phyloP scores from a whole-genome alignment of 2,329 filamentous ascomycete species.

The Pseudogymnoascus sp. region DNA sequence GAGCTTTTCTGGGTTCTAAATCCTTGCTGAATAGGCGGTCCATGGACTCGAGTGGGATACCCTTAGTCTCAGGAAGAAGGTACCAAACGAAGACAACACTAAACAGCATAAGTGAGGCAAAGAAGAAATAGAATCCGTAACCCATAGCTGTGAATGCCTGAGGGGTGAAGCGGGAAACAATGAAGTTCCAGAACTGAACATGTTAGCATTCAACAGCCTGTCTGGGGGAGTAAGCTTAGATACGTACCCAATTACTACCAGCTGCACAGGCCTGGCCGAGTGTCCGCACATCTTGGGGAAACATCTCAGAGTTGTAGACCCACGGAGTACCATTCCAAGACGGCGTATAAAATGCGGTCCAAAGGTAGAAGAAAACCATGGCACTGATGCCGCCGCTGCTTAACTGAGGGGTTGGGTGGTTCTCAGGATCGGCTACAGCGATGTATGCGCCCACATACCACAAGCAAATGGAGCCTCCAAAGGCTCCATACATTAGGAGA shows the following conservation, averaged over 20 bases:
- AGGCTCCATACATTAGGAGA: constrained; percentile 56
- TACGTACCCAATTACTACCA: constrained; percentile 57
- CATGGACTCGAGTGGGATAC: constrained; percentile 55
- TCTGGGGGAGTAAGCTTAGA: neutral
- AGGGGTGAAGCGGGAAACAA: constrained; percentile 58
- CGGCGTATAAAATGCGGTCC: constrained; percentile 63
- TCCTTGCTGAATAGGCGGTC: constrained; percentile 47
- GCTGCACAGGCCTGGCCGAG: constrained; percentile 65
- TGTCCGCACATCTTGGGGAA: constrained; percentile 58
- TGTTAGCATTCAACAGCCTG: neutral
- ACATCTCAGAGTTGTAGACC: constrained; percentile 70
- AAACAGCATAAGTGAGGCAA: constrained; percentile 52
- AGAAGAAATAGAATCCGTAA: constrained; percentile 64
- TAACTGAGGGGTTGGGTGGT: constrained; percentile 29
- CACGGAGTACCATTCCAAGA: constrained; percentile 67
- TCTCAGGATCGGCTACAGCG: constrained; percentile 37
- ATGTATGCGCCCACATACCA: constrained; percentile 57
- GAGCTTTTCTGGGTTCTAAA: constrained; percentile 20
- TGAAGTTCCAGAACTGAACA: constrained; percentile 46
- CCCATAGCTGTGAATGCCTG: constrained; percentile 52
- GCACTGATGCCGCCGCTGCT: constrained; percentile 47
- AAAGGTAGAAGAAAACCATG: constrained; percentile 66
- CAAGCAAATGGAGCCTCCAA: constrained; percentile 54
- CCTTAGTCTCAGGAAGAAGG: constrained; percentile 57
- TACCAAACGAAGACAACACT: constrained; percentile 53